Evolutionary conservation across 345 rosid species (phyloP).

Genomic region (Isatis tinctoria): DNA sequence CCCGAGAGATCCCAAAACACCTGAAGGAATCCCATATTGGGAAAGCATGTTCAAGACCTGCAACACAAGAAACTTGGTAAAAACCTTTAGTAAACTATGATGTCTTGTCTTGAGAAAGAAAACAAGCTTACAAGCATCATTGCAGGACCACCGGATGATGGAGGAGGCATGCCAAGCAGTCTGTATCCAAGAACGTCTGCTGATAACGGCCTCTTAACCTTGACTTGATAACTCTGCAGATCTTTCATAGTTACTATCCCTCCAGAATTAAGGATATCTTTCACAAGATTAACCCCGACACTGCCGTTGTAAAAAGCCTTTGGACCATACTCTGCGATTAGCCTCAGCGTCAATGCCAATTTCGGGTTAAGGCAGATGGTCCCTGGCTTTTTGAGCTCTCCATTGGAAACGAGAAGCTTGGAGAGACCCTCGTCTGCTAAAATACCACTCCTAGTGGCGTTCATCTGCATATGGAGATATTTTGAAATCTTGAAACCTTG

Average conservation of each 20-base stretch:
- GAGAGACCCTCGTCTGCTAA: constrained; percentile 43
- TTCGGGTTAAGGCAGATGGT: neutral
- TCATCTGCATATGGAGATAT: constrained; percentile 44
- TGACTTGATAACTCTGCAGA: constrained; percentile 37
- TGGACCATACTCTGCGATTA: constrained; percentile 14
- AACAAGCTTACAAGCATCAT: neutral
- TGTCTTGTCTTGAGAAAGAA: neutral
- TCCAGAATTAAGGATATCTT: constrained; percentile 39
- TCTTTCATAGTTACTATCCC: constrained; percentile 51
- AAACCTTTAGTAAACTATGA: too few relatives aligned
- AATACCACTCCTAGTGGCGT: constrained; percentile 12
- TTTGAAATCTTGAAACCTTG: constrained; percentile 36
- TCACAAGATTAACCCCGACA: constrained; percentile 32
- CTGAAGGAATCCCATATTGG: constrained; percentile 33
- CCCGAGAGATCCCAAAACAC: constrained; percentile 38
- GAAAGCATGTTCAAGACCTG: constrained; percentile 49
- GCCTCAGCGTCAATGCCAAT: constrained; percentile 30
- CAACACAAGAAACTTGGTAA: neutral
- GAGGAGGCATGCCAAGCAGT: constrained; percentile 55
- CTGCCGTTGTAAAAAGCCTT: constrained; percentile 46
- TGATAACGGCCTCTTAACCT: constrained; percentile 35
- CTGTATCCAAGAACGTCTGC: constrained; percentile 34
- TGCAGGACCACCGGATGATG: constrained; percentile 22
- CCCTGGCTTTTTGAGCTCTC: constrained; percentile 37
- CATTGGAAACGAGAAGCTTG: constrained; percentile 29